These are phyloP conservation scores for Alnus rubra DNA, from an alignment of 306 rosid species.

Conservation along the genomic window DNA sequence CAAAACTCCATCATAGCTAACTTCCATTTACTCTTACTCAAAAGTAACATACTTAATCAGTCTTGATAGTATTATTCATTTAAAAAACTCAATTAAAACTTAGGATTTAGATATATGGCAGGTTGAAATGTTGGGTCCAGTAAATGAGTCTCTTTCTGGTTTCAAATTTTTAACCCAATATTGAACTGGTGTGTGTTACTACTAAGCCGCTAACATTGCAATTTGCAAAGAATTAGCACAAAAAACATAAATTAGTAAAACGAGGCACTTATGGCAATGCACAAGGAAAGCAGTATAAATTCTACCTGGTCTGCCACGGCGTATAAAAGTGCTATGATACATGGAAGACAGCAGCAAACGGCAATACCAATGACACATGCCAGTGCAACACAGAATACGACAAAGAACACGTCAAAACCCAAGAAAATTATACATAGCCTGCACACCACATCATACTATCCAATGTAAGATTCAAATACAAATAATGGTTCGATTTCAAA, in stretches of 20 bases:
- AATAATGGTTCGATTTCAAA: slow-evolving; percentile 10
- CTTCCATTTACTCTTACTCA: neutral
- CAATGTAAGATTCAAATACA: slow-evolving; percentile 23
- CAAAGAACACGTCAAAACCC: slow-evolving; percentile 98
- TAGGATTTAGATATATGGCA: neutral
- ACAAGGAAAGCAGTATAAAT: slow-evolving; percentile 21
- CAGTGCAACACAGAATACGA: slow-evolving; percentile 94
- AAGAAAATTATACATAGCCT: slow-evolving; percentile 94
- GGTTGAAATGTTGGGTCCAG: neutral
- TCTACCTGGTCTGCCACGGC: slow-evolving; percentile 96
- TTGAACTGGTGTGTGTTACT: neutral
- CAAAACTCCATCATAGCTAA: slow-evolving; percentile 5
- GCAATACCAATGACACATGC: slow-evolving; percentile 94
- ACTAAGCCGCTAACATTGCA: neutral
- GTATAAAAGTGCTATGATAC: slow-evolving; percentile 83
- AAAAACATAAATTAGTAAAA: slow-evolving; percentile 9
- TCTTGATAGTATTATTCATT: neutral
- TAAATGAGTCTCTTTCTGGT: neutral
- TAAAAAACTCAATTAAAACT: neutral
- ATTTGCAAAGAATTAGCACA: neutral
- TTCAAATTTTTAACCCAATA: slow-evolving; percentile 2
- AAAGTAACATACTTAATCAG: neutral
- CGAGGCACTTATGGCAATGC: neutral
- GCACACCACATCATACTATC: slow-evolving; percentile 43
- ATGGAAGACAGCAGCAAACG: slow-evolving; percentile 97